Base-by-base conservation (phyloP, 352 stramenopile genomes). In the Pythium sp. region DNA sequence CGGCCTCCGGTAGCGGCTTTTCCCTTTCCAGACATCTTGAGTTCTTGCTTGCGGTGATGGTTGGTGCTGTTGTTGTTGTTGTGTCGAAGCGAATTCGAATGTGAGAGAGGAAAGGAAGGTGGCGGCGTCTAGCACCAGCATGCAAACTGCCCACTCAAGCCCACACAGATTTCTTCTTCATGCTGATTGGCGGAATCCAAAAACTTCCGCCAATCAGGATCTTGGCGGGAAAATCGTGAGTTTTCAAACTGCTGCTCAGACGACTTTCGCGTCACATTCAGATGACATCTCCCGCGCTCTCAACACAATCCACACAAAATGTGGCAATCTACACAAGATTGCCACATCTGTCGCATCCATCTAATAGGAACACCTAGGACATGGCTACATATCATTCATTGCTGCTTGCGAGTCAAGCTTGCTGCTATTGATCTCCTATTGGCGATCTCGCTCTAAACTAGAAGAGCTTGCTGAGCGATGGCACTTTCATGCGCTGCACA, bases 401-500 rank as follows among this genome's bases (percentile, higher is more conserved):
- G 41, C 41, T 49, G 14, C 14, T 5, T n/a, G 24, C 24, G 24
- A 26, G 24, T 26, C 24, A 26, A 26, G 5, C 15, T 18, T 15
- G 5, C 14, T 49, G 41, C 5, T 41, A 41, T 9, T n/a, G 41
- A n/a, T 7, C 41, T n/a, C 38, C 38, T 49, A 49, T 3, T n/a
- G 41, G n/a, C n/a, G 14, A 5, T 8, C 41, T n/a, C 15, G n/a
- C 41, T 11, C 41, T 49, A n/a, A 18, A 22, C 41, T 49, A 70
- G 34, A 70, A 70, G 18, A 70, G 51, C 53, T 58, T 70, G 58
- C 65, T 70, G 15, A 92, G 62, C 12, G 77, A 84, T 0, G 84
- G 88, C 32, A 94, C 65, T 67, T 77, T 78, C 59, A 91, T 85
- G 61, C 87, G 84, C 65, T 96, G 88, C 20, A 96, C 76, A 0